Percentiles rank a stretch among this genome's conserved stretches.
phyloP scores from a whole-genome alignment of 192 early-diverging fungal genomes.

The Coemansia sp. region DNA sequence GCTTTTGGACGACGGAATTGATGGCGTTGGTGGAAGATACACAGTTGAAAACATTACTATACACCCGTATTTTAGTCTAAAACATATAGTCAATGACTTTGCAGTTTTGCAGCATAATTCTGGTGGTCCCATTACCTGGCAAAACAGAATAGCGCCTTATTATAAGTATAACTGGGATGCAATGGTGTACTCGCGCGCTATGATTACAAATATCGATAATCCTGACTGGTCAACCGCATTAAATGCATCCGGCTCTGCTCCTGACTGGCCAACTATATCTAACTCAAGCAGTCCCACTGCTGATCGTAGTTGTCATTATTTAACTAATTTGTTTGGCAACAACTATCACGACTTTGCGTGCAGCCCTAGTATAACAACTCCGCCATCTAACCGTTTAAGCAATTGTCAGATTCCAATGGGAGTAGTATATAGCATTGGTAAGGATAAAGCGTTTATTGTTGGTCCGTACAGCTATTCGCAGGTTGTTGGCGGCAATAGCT shows the following conservation, averaged over 20 bases:
- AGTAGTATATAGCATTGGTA: neutral
- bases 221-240: neutral
- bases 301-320: no score
- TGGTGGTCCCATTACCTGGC: neutral
- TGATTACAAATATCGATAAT: neutral
- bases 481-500: neutral
- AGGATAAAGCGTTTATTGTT: neutral
- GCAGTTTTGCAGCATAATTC: conserved; percentile 18
- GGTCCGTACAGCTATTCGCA: neutral
- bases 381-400: no score
- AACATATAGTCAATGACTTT: conserved; percentile 5
- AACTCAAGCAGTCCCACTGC: no score
- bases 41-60: conserved; percentile 5
- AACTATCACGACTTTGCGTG: neutral
- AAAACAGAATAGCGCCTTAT: neutral
- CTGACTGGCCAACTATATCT: no score
- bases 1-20: neutral
- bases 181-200: neutral
- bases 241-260: neutral
- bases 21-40: neutral
- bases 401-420: no score
- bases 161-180: neutral
- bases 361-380: neutral
- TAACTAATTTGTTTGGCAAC: no score
- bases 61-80: neutral